These are phyloP conservation scores for Cryptococcus maquisensis DNA, from an alignment of 1,284 basidiomycete genomes.

Conservation along the genomic window DNA sequence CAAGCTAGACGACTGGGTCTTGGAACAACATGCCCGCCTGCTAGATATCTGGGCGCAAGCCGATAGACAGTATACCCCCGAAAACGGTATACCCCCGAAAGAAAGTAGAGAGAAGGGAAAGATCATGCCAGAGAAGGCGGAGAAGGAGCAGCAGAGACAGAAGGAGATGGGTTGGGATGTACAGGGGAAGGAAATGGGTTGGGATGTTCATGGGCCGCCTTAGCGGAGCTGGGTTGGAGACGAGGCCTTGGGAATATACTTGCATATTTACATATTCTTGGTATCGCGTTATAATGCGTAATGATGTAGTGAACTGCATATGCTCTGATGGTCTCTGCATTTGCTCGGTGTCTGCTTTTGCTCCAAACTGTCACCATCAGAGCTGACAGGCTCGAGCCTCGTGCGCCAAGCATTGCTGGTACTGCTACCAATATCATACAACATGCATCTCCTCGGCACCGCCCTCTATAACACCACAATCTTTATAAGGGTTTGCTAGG, in stretches of 20 bases:
- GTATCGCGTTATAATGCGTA: neutral
- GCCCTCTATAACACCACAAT: neutral
- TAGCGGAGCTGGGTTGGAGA: no score
- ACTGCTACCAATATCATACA: neutral
- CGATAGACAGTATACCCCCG: constrained; percentile 32
- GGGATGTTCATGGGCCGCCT: neutral
- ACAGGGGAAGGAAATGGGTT: constrained; percentile 16
- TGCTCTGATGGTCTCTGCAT: neutral
- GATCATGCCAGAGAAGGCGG: constrained; percentile 32
- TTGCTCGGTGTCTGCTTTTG: no score
- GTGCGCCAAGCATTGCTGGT: neutral
- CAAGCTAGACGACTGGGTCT: constrained; percentile 47
- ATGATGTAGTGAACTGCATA: no score
- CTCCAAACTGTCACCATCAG: no score
- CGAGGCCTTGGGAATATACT: neutral
- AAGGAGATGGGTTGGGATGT: constrained; percentile 49
- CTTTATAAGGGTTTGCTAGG: constrained; percentile 76
- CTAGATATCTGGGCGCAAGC: constrained; percentile 37
- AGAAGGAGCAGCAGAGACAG: constrained; percentile 43
- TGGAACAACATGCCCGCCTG: constrained; percentile 35
- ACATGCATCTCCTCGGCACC: constrained; percentile 1
- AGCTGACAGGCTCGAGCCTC: no score
- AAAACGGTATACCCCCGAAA: constrained; percentile 35
- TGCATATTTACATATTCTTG: neutral
- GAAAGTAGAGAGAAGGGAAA: constrained; percentile 36